Evolutionary conservation across 441 rosid species (phyloP), one percentile per base, ranked within the genome.

Genomic region (Mallotus japonicus): DNA sequence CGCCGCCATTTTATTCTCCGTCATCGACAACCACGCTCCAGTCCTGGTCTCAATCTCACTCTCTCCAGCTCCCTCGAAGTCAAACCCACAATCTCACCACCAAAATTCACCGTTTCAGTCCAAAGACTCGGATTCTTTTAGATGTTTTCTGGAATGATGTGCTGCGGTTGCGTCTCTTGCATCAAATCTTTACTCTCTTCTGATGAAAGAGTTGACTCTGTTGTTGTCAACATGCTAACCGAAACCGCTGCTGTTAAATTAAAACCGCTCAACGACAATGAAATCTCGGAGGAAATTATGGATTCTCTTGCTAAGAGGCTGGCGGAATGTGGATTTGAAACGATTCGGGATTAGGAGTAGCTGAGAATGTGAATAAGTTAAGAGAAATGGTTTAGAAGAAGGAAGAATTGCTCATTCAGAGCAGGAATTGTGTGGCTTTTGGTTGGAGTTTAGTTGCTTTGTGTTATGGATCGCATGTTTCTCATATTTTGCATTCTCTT

Each of bases 391-490:
- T 76, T 58, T 74, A 76, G 79, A 90, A 84, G 85, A 90, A 92
- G 80, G 95, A 94, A 79, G 90, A 92, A 20, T 64, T 90, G 86
- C 77, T 92, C 1, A 78, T 78, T 58, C 83, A 84, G 85, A 90
- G 90, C n/a, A 87, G 94, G 82, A 89, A 90, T 15, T 87, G 97
- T 6, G 97, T 90, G 73, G 88, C 90, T 11, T 87, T 94, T 76
- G 96, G 97, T 5, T 90, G 99, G 99, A 92, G 90, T 49, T 81
- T 91, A 83, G 99, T 89, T 81, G 97, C 99, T 49, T 62, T 95
- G 77, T 95, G 97, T 77, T 92, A 97, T 74, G 99, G 97, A 37
- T 87, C 99, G 19, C 99, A 95, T 47, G 86, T 88, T 85, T 89
- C 97, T 22, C 99, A 92, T 81, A 83, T 91, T 73, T 77, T 89